Conservation (phyloP, 2,329 filamentous ascomycete genomes). For the Thielaviopsis euricoi region DNA sequence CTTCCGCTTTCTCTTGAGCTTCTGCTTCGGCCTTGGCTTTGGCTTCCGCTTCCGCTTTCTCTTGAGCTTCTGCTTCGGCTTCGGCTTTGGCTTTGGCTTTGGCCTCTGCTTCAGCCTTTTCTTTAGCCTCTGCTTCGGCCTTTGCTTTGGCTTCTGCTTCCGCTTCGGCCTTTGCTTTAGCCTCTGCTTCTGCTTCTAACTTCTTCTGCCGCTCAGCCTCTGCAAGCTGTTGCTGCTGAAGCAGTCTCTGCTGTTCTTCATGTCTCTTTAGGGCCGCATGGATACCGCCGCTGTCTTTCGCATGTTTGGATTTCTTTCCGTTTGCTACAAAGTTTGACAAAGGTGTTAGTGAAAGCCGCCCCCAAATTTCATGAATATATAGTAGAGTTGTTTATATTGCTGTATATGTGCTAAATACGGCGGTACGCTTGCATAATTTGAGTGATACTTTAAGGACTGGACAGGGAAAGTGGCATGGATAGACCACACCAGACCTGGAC, state of each 20-base stretch:
- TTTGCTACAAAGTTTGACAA: conserved; percentile 17
- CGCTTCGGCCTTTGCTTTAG: background rate
- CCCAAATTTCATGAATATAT: background rate
- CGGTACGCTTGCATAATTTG: too few relatives aligned
- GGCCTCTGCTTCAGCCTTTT: background rate
- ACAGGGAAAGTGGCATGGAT: too few relatives aligned
- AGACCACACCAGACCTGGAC: too few relatives aligned
- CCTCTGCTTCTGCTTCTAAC: background rate
- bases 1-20: background rate
- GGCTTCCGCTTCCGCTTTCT: background rate
- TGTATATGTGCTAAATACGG: too few relatives aligned
- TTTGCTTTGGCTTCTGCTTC: background rate
- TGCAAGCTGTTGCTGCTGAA: background rate
- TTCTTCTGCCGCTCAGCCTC: conserved; percentile 17
- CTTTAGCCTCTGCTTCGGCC: background rate
- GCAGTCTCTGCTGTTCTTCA: conserved; percentile 14
- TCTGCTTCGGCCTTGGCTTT: background rate
- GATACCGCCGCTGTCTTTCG: conserved; percentile 33
- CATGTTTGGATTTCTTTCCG: conserved; percentile 38
- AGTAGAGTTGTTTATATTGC: background rate
- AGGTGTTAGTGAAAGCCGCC: background rate
- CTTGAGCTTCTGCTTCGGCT: background rate
- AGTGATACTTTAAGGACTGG: too few relatives aligned
- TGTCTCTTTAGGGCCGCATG: conserved; percentile 37
- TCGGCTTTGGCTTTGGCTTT: background rate